Conservation (phyloP, 2,329 filamentous ascomycete species). For the Byssothecium circinans region DNA sequence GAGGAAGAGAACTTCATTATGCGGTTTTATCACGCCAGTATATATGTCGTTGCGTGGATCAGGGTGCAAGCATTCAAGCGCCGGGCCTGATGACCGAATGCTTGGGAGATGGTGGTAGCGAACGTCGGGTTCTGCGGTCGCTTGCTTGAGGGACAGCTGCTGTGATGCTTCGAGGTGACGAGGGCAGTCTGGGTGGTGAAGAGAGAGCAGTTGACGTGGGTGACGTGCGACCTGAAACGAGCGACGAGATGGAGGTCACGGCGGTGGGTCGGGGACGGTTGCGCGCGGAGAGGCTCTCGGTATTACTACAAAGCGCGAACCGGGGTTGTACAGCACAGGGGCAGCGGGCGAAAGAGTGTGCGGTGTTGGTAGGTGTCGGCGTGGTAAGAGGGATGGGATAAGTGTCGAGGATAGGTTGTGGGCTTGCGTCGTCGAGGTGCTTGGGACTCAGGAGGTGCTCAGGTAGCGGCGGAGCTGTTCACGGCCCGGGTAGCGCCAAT, state of each 20-base stretch:
- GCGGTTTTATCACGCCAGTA: slow-evolving; percentile 14
- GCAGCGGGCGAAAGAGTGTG: slow-evolving; percentile 1
- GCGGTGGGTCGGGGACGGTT: slow-evolving; percentile 12
- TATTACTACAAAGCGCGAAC: slow-evolving; percentile 3
- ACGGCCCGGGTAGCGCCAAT: background rate
- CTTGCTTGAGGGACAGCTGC: too few relatives aligned
- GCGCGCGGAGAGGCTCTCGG: slow-evolving; percentile 6
- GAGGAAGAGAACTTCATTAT: slow-evolving; percentile 41
- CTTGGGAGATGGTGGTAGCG: slow-evolving; percentile 2
- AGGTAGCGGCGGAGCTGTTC: background rate
- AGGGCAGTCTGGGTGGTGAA: slow-evolving; percentile 4
- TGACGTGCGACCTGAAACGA: slow-evolving; percentile 33
- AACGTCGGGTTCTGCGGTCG: too few relatives aligned
- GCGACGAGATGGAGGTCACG: slow-evolving; percentile 21
- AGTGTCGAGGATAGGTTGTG: background rate
- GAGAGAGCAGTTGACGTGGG: slow-evolving; percentile 12
- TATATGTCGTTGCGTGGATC: slow-evolving; percentile 6
- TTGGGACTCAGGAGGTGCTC: slow-evolving; percentile 1
- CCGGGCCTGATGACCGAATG: slow-evolving; percentile 20
- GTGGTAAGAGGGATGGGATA: background rate
- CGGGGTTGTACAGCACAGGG: slow-evolving; percentile 1
- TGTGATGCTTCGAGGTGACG: too few relatives aligned
- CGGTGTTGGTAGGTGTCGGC: background rate
- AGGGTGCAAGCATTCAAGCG: slow-evolving; percentile 24
- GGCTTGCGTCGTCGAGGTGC: slow-evolving; percentile 2